Base-by-base conservation (phyloP, 352 stramenopile species). In the Globisporangium takayamanum region DNA sequence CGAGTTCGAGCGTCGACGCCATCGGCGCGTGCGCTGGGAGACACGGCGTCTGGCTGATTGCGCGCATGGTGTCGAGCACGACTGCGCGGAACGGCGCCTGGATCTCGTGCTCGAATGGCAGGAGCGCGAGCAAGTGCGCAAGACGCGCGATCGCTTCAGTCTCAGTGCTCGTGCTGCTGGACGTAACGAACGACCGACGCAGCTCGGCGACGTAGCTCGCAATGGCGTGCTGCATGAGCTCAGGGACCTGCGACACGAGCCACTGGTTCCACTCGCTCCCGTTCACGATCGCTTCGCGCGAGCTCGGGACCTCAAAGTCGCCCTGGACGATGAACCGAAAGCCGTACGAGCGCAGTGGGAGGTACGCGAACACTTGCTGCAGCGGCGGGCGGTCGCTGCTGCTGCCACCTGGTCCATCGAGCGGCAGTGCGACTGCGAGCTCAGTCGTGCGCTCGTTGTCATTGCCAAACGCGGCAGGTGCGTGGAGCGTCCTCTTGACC, bases 241-340 rank as follows among this genome's bases (percentile, higher is more conserved):
- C 48, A 2, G 87, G 80, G 33, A 89, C 74, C 36, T 87, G 79
- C 10, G 81, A 75, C 15, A 94, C 69, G 16, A 96, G 78, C 84
- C 83, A 94, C 63, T 93, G 83, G 52, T 96, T 96, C 87, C 87
- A 96, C 45, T 88, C 78, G 57, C 81, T 93, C 3, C 83, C 80
- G 47, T 86, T 89, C 15, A 75, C 76, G 26, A 96, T 87, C 10
- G 85, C 82, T 56, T 96, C 87, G 33, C 87, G 77, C 25, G 83
- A 95, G 51, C 85, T 94, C 15, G 85, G 80, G 1, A 95, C 78
- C 52, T 94, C 80, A 63, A 94, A 96, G 50, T 96, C 82, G 41
- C 76, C 85, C 33, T 96, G 87, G 10, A 96, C 30, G 37, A 96
- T 89, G 73, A 92, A 95, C 1, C 78, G 79, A 36, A 95, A 90